Conservation (phyloP, 192 early-diverging fungal genomes). For the Backusella sp. region DNA sequence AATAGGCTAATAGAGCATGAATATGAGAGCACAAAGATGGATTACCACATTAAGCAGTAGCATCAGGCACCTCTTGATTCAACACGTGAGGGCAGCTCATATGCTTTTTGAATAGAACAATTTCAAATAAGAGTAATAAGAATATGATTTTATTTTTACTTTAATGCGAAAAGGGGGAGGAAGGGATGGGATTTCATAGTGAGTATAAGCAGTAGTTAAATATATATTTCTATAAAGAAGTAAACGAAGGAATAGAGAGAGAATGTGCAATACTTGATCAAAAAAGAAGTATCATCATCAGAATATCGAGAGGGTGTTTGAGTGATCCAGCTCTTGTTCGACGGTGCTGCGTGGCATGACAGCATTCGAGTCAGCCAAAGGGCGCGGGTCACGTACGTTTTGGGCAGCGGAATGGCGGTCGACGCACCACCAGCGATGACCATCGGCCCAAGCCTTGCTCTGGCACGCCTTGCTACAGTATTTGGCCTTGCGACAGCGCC, state of each 20-base stretch:
- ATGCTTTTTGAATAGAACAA: too few species aligned
- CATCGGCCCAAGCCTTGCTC: conserved; percentile 73
- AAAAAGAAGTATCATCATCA: background rate
- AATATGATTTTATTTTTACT: background rate
- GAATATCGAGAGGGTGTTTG: background rate
- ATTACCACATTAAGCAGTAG: background rate
- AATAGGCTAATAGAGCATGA: too few species aligned
- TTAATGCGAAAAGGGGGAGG: background rate
- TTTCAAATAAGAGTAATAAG: background rate
- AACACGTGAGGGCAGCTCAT: background rate
- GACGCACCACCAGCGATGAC: conserved; percentile 81
- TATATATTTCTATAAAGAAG: background rate
- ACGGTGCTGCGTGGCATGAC: background rate
- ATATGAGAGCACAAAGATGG: background rate
- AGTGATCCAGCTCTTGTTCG: background rate
- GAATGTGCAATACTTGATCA: too few species aligned
- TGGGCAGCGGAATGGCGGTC: conserved; percentile 35
- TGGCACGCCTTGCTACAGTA: conserved; percentile 84
- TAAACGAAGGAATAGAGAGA: background rate
- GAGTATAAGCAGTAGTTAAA: background rate
- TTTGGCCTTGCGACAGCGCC: conserved; percentile 80
- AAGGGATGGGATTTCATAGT: too few species aligned
- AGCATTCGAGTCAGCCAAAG: background rate
- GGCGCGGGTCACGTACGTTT: background rate
- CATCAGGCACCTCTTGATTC: too few species aligned